Evolutionary conservation across 345 rosid genomes (phyloP), one percentile per base, ranked within the genome.

Genomic region (Gossypioides kirkii): DNA sequence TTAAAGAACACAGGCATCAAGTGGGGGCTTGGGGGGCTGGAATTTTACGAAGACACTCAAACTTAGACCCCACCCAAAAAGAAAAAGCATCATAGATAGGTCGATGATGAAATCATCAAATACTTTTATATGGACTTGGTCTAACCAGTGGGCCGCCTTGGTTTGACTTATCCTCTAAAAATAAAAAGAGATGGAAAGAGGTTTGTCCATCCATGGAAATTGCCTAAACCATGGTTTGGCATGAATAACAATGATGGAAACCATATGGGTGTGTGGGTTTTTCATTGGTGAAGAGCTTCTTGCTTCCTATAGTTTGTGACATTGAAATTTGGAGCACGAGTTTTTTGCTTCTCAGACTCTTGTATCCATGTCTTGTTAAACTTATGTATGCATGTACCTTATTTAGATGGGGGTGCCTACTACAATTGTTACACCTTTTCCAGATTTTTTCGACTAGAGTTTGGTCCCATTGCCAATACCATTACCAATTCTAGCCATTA

Each of bases 51-150:
- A 36, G 3, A 8, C 45, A 63, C 68, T 38, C 68, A 63, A 55
- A 63, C 25, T 18, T 5, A 41, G 47, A 18, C 47, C 25, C 46
- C 68, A 62, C 68, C n/a, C n/a, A n/a, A n/a, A n/a, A 16, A 60
- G 7, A 60, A 14, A 12, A 36, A 32, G 38, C 20, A 60, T 60
- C 14, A 32, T 32, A 32, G 5, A 32, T 32, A 26, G 20, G 18
- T 60, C n/a, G 64, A 42, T 41, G 20, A 55, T 55, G 66, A 61
- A 36, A 9, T 61, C 23, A 62, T 62, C 46, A 36, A 62, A 62
- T 5, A 20, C n/a, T 18, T 18, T 18, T 12, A 0, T 22, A 2
- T 20, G 36, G 36, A 43, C 36, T 12, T 3, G 22, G 36, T 65
- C 70, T 22, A 65, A 42, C 53, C 36, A 12, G 52, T 2, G 53